phyloP scores from a whole-genome alignment of 2,329 filamentous ascomycete species.

The Pleomassaria siparia region DNA sequence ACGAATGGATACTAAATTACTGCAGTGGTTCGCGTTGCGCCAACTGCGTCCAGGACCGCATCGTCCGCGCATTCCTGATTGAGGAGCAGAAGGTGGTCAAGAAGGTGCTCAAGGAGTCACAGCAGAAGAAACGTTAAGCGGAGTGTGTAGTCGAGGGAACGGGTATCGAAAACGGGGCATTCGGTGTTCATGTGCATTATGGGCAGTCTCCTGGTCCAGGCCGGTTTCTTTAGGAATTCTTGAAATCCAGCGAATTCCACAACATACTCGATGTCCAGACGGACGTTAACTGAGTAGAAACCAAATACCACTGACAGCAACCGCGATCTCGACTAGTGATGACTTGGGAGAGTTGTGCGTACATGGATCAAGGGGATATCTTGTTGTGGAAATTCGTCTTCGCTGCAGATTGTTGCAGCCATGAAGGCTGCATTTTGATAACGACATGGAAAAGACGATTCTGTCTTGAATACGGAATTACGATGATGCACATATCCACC shows the following conservation, averaged over 20 bases:
- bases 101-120: constrained; percentile 99
- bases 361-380: too few species aligned
- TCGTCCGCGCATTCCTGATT: constrained; percentile 97
- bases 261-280: constrained; percentile 30
- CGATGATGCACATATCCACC: too few species aligned
- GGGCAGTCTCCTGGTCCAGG: constrained; percentile 43
- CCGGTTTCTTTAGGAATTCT: constrained; percentile 33
- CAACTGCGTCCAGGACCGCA: constrained; percentile 97
- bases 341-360: too few species aligned
- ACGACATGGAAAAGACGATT: too few species aligned
- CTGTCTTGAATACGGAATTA: too few species aligned
- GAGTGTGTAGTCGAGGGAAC: constrained; percentile 22
- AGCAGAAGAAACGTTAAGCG: constrained; percentile 68
- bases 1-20: constrained; percentile 3
- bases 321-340: too few species aligned
- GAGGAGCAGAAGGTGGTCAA: constrained; percentile 99
- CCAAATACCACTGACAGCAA: constrained; percentile 15
- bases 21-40: constrained; percentile 92
- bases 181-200: constrained; percentile 47
- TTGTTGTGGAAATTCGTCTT: too few species aligned
- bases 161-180: constrained; percentile 41
- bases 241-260: constrained; percentile 42
- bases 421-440: too few species aligned
- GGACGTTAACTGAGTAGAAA: constrained; percentile 39
- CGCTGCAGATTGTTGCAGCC: too few species aligned